Evolutionary conservation across 306 rosid genomes (phyloP).

Genomic region (Ormosia semicastrata): DNA sequence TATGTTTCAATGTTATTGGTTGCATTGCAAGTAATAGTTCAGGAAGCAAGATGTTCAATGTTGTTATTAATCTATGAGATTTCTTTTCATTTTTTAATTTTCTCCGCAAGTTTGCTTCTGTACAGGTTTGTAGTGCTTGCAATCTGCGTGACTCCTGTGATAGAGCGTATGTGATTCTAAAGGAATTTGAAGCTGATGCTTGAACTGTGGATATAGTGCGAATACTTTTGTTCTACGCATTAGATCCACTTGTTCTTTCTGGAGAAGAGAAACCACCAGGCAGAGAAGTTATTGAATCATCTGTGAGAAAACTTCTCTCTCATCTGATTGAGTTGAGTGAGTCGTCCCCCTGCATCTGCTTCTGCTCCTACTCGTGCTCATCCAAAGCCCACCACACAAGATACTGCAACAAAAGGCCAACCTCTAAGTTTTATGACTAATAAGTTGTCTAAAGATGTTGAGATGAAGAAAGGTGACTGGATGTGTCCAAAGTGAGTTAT

Average conservation of each 20-base stretch:
- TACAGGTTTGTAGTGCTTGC: conserved; percentile 88
- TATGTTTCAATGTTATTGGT: neutral
- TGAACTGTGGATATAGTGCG: conserved; percentile 92
- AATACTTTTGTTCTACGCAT: conserved; percentile 67
- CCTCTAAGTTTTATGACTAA: conserved; percentile 24
- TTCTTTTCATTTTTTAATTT: conserved; percentile 31
- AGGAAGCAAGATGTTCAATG: conserved; percentile 70
- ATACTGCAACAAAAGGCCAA: conserved; percentile 24
- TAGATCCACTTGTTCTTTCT: conserved; percentile 73
- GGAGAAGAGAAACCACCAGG: conserved; percentile 69
- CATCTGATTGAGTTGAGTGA: conserved; percentile 70
- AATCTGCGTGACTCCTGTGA: conserved; percentile 85
- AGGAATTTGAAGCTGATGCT: conserved; percentile 62
- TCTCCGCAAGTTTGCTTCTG: conserved; percentile 35
- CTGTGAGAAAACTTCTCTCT: conserved; percentile 74
- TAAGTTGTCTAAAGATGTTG: conserved; percentile 39
- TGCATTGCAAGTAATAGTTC: neutral
- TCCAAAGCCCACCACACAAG: conserved; percentile 37
- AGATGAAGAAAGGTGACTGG: conserved; percentile 90
- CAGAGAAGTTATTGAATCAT: conserved; percentile 66
- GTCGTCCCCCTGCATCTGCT: conserved; percentile 51
- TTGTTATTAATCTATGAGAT: neutral
- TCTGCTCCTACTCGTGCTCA: conserved; percentile 42
- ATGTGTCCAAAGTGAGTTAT: conserved; percentile 78
- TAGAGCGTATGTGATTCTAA: conserved; percentile 81